Base-by-base conservation (phyloP, 768 basidiomycete species). In the Lyophyllum shimeji region DNA sequence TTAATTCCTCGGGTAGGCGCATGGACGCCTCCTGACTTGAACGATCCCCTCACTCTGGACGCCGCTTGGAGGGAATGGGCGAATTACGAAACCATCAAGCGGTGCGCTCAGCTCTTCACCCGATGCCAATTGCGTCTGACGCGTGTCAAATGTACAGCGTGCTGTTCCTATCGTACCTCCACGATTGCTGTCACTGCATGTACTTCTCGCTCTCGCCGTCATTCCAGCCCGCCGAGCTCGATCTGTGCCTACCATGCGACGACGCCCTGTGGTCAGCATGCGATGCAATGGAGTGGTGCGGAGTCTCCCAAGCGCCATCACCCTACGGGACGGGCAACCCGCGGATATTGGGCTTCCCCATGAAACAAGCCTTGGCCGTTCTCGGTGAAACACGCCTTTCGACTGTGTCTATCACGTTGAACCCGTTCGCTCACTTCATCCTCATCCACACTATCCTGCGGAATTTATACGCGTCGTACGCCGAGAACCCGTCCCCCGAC, bases 41-140 rank as follows among this genome's bases (percentile, higher is more conserved):
- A 59, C 17, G 73, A 79, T 57, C 64, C 69, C 0, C 65, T 63
- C 7, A 57, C 60, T 13, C 57, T 80, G 18, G 77, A 80, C n/a
- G 64, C 53, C 18, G 70, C 75, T 20, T 87, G 85, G 85, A 72
- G 67, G 18, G 76, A 81, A 24, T 87, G 84, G 84, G 79, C 78
- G 0, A 68, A 71, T 25, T 77, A 82, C 56, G 85, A 87, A 67
- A 78, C 74, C 3, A 73, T 79, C 43, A 86, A 86, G 63, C 75
- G 84, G 84, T 82, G 57, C 60, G 74, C 63, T 23, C 8, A 21
- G 20, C 45, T 44, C 45, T 7, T 48, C 24, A 25, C 24, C 46
- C 50, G 18, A n/a, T 25, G 29, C 46, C 53, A 3, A 42, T 55
- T 50, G 53, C 46, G 27, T 55, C 20, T 45, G 20, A 55, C 51